A percentile compares a stretch with the other conserved stretches of the same genome.
Evolutionary conservation across 1,139 yeast genomes (phyloP).

Genomic region (Kodamaea arcana): DNA sequence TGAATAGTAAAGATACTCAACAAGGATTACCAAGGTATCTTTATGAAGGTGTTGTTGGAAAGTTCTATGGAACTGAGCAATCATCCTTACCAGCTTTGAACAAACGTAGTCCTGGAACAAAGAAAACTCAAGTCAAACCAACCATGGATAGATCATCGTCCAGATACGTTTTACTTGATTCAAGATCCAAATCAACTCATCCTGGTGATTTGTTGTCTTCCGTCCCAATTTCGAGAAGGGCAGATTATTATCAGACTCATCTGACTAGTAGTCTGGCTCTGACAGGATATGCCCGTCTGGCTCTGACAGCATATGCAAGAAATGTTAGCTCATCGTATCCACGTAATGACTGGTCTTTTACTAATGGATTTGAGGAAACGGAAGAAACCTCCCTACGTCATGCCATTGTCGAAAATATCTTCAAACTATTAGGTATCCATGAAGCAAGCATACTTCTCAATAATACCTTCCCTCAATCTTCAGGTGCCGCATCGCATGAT

Average conservation of each 20-base stretch:
- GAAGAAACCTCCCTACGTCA: constrained; percentile 68
- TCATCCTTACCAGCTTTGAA: neutral
- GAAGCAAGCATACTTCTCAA: constrained; percentile 16
- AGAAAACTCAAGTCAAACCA: constrained; percentile 1
- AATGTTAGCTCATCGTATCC: neutral
- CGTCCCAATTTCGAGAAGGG: constrained; percentile 66
- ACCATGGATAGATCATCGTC: constrained; percentile 28
- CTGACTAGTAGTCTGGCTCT: neutral
- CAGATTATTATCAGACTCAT: constrained; percentile 20
- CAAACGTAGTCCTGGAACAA: neutral
- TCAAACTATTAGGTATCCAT: constrained; percentile 66
- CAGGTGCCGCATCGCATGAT: constrained; percentile 20
- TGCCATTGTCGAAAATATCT: constrained; percentile 74
- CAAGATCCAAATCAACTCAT: constrained; percentile 54
- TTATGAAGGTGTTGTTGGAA: constrained; percentile 53
- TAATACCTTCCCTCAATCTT: constrained; percentile 4
- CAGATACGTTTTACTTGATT: constrained; percentile 61
- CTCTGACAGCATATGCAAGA: neutral
- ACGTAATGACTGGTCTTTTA: constrained; percentile 35
- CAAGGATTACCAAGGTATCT: constrained; percentile 55
- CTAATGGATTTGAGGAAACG: constrained; percentile 64
- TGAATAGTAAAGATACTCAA: constrained; percentile 46
- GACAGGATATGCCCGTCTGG: neutral
- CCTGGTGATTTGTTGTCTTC: constrained; percentile 86
- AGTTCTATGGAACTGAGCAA: constrained; percentile 20